phyloP scores from a whole-genome alignment of 1,284 basidiomycete genomes.

The Irpex sp. region DNA sequence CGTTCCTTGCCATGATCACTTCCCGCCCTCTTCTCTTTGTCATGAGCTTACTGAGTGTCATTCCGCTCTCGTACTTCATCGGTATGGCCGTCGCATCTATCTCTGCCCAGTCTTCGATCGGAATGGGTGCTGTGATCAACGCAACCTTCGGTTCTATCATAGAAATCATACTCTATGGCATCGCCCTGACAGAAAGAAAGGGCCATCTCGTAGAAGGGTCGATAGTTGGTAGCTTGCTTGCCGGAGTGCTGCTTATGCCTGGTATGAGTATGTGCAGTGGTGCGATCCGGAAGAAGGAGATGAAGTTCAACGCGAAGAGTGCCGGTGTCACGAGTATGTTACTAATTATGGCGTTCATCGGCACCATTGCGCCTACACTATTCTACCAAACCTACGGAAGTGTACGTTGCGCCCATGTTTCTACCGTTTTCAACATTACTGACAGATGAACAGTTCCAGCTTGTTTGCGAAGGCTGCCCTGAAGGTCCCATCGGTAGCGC shows the following conservation, averaged over 20 bases:
- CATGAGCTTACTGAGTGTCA: constrained; percentile 86
- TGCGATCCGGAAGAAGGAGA: constrained; percentile 89
- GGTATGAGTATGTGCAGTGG: constrained; percentile 97
- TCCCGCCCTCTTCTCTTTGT: constrained; percentile 83
- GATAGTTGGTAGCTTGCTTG: constrained; percentile 91
- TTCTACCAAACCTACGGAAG: constrained; percentile 99
- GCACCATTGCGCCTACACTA: constrained; percentile 90
- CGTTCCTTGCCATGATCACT: constrained; percentile 68
- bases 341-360: constrained; percentile 99
- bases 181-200: constrained; percentile 87
- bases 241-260: constrained; percentile 96
- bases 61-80: constrained; percentile 98
- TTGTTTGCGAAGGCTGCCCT: constrained; percentile 92
- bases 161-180: constrained; percentile 92
- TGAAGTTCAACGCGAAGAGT: constrained; percentile 96
- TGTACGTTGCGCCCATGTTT: constrained; percentile 47
- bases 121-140: constrained; percentile 99
- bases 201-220: constrained; percentile 96
- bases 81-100: constrained; percentile 99
- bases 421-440: not conserved
- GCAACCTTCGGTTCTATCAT: constrained; percentile 98
- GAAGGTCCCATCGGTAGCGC: constrained; percentile 26
- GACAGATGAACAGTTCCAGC: constrained; percentile 66
- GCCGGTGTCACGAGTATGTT: constrained; percentile 99
- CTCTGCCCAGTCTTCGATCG: constrained; percentile 96